Evolutionary conservation across 768 basidiomycete species (phyloP).

Genomic region (Suillus luteus): DNA sequence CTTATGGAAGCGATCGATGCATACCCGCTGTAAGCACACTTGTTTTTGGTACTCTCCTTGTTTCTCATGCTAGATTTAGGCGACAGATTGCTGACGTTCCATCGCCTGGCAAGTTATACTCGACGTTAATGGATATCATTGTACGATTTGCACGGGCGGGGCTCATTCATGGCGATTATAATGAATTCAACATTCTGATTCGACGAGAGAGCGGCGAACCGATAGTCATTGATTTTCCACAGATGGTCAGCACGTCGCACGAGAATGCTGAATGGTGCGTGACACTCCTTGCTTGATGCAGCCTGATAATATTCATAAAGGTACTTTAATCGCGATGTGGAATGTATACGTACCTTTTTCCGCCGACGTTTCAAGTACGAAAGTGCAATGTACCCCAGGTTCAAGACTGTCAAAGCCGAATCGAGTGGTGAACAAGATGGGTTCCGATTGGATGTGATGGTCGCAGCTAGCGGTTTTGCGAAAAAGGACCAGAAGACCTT

Average conservation of each 20-base stretch:
- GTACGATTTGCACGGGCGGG: conserved; percentile 92
- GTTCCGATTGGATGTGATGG: conserved; percentile 85
- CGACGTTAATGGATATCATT: conserved; percentile 91
- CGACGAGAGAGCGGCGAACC: conserved; percentile 73
- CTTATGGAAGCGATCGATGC: conserved; percentile 97
- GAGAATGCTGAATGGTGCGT: conserved; percentile 93
- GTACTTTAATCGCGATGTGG: conserved; percentile 99
- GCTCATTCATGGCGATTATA: conserved; percentile 98
- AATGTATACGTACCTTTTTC: conserved; percentile 95
- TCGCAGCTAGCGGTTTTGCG: conserved; percentile 93
- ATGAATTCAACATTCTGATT: conserved; percentile 99
- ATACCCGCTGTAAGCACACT: conserved; percentile 76
- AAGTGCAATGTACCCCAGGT: conserved; percentile 84
- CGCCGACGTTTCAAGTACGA: conserved; percentile 90
- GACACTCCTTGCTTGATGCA: conserved; percentile 16
- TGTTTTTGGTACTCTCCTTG: neutral
- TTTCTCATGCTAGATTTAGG: conserved; percentile 39
- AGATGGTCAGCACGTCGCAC: conserved; percentile 98
- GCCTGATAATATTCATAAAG: conserved; percentile 41
- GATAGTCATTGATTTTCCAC: conserved; percentile 96
- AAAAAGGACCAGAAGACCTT: conserved; percentile 78
- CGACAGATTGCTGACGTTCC: conserved; percentile 85
- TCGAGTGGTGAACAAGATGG: conserved; percentile 42
- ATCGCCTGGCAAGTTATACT: conserved; percentile 89
- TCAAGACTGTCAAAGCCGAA: conserved; percentile 47